A percentile compares a stretch with the other conserved stretches of the same genome.
Conservation (phyloP, 441 rosid species). For the Adansonia grandidieri region DNA sequence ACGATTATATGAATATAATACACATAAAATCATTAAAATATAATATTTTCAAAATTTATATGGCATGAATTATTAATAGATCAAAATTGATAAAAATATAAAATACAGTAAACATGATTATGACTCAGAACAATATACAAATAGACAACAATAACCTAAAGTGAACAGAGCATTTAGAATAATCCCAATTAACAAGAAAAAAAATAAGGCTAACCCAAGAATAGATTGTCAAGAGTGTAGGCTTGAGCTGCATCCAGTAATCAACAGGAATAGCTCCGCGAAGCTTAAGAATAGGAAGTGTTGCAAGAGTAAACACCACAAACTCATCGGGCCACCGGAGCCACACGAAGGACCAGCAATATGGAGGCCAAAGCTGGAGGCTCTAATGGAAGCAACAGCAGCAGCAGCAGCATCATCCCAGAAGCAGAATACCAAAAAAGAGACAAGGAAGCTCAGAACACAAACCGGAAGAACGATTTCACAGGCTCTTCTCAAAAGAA, state of each 20-base stretch:
- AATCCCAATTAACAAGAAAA: not conserved
- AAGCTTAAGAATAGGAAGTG: conserved; percentile 86
- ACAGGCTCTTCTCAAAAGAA: conserved; percentile 44
- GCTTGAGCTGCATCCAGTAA: conserved; percentile 91
- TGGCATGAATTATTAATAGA: too few relatives aligned
- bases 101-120: too few relatives aligned
- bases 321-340: conserved; percentile 83
- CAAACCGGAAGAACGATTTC: conserved; percentile 56
- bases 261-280: conserved; percentile 96
- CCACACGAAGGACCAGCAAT: conserved; percentile 63
- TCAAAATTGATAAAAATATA: too few relatives aligned
- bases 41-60: too few relatives aligned
- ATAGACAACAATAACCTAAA: too few relatives aligned
- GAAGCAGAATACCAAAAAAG: conserved; percentile 80
- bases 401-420: conserved; percentile 55
- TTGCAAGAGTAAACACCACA: conserved; percentile 86
- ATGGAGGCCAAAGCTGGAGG: conserved; percentile 74
- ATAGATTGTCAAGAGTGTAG: conserved; percentile 54
- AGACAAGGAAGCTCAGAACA: conserved; percentile 71
- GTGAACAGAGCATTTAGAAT: too few relatives aligned
- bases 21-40: too few relatives aligned
- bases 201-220: conserved; percentile 64
- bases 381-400: conserved; percentile 61
- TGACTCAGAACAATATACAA: too few relatives aligned
- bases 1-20: too few relatives aligned